Base-by-base conservation (phyloP, 2,329 filamentous ascomycete species). In the Colletotrichum liriopes region DNA sequence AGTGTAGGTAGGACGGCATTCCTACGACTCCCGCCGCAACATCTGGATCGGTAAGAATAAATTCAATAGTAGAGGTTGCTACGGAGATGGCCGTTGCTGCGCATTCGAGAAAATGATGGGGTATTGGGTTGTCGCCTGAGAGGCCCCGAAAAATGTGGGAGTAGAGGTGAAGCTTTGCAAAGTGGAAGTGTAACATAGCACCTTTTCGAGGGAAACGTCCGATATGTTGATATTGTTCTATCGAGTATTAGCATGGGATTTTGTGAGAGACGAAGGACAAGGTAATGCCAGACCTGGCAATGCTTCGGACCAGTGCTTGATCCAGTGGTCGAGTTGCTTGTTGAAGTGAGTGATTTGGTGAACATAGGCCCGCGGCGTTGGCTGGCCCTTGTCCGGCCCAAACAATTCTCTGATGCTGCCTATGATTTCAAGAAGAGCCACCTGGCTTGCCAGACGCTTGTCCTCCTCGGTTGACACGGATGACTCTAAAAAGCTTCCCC, bases 361-460 rank as follows among this genome's bases (percentile, higher is more conserved):
- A 39, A 86, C 83, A 67, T 89, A 88, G 3, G 84, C 83, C 26
- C 86, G 82, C 0, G 86, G 86, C 6, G 91, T 80, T 0, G 85
- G 82, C 37, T 88, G 84, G 23, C 88, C 86, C 0, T 82, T 86
- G 61, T 91, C 88, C 0, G 86, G 85, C 0, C 89, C 89, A 71
- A 91, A 91, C 0, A 88, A 71, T 11, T 90, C 81, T 75, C 87
- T 79, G 76, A 90, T 79, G 77, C 86, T 84, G 77, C 86, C 86
- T 74, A 91, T 79, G n/a, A 91, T 90, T 26, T 86, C 85, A 67
- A 91, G 84, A 14, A 91, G 76, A 0, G 87, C 86, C 12, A 91
- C 88, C 74, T 91, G 89, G 45, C 88, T 89, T 64, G 88, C 81
- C 0, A 91, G 82, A 5, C 89, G 83, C 67, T 87, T 86, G 69